Conservation (phyloP, 169 alveolate genomes). For the Cryptosporidium ryanae region DNA sequence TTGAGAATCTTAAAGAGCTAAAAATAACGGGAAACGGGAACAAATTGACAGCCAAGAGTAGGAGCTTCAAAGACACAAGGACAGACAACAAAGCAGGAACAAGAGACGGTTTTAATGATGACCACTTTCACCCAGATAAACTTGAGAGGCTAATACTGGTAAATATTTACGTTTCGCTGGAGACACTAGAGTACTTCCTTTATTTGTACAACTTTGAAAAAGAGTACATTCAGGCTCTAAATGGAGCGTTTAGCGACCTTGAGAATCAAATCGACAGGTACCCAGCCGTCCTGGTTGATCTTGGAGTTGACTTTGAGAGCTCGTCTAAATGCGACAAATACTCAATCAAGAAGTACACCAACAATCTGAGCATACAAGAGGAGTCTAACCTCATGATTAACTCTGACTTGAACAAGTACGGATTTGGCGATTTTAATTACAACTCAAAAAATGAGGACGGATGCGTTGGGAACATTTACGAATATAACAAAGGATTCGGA, state of each 20-base stretch:
- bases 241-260: no score
- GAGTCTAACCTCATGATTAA: conserved; percentile 38
- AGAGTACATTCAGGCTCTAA: no score
- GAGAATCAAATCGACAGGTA: no score
- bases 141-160: neutral
- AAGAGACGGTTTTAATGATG: neutral
- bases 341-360: conserved; percentile 9
- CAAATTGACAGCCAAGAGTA: neutral
- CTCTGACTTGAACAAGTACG: conserved; percentile 14
- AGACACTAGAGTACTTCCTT: conserved; percentile 9
- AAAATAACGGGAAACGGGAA: conserved; percentile 16
- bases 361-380: conserved; percentile 28
- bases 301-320: conserved; percentile 35
- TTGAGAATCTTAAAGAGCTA: conserved; percentile 4
- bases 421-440: neutral
- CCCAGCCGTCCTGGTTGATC: neutral
- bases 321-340: conserved; percentile 15
- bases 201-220: no score
- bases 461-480: neutral
- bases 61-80: neutral
- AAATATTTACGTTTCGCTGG: conserved; percentile 40
- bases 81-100: neutral
- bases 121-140: neutral
- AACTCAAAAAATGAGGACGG: neutral
- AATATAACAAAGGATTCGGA: neutral